These are phyloP conservation scores for Salvia splendens DNA, from an alignment of 257 asterid species.

Conservation along the genomic window DNA sequence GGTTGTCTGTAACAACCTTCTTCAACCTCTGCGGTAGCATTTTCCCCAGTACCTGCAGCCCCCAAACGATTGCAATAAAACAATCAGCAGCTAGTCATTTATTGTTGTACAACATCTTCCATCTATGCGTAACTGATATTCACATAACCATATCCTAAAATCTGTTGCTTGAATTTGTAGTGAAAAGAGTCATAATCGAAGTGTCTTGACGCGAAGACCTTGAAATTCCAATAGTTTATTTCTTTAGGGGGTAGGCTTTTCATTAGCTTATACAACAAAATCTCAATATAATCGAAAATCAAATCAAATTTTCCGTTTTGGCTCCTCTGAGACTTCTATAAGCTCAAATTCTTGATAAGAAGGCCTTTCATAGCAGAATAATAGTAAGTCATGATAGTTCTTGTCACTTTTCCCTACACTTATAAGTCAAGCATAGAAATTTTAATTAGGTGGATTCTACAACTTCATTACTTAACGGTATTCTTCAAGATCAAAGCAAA, in stretches of 20 bases:
- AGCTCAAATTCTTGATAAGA: background rate
- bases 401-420: too few relatives aligned
- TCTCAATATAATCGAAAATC: background rate
- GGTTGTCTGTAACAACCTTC: slow-evolving; percentile 63
- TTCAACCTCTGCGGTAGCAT: slow-evolving; percentile 67
- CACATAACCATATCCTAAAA: background rate
- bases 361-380: background rate
- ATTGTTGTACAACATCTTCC: background rate
- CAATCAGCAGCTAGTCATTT: background rate
- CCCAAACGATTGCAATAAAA: background rate
- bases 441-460: background rate
- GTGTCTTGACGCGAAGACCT: background rate
- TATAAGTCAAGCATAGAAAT: background rate
- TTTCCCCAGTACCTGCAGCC: slow-evolving; percentile 34
- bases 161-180: background rate
- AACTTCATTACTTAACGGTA: background rate
- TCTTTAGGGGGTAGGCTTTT: background rate
- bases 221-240: background rate
- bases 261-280: background rate
- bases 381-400: too few relatives aligned
- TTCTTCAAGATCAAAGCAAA: too few relatives aligned
- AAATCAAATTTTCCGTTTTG: background rate
- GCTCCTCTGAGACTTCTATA: background rate
- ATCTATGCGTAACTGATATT: background rate
- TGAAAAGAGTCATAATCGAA: background rate